These are phyloP conservation scores for Acorus calamus DNA, from an alignment of 106 monocot genomes.

Conservation along the genomic window DNA sequence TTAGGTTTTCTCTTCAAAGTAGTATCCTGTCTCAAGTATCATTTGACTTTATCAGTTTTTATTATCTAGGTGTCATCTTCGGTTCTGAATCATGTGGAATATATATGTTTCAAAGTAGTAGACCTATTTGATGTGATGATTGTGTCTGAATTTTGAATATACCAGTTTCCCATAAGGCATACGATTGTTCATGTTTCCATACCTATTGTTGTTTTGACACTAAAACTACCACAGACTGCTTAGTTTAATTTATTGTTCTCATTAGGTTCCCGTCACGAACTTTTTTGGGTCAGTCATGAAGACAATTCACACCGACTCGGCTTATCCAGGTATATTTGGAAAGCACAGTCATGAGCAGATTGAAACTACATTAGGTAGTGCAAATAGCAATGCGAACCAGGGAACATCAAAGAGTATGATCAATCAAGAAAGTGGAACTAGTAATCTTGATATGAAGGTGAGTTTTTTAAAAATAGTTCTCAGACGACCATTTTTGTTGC, in stretches of 20 bases:
- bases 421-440: constrained; percentile 1
- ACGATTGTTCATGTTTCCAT: neutral
- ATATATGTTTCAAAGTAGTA: too few species aligned
- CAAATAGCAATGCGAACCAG: neutral
- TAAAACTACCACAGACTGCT: neutral
- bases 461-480: neutral
- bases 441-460: constrained; percentile 21
- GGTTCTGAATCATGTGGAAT: too few species aligned
- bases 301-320: constrained; percentile 63
- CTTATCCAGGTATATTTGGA: constrained; percentile 24
- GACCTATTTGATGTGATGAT: too few species aligned
- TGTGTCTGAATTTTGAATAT: too few species aligned
- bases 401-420: too few species aligned
- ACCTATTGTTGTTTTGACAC: neutral
- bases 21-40: too few species aligned
- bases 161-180: neutral
- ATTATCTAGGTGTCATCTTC: too few species aligned
- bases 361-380: constrained; percentile 15
- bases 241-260: neutral
- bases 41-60: too few species aligned
- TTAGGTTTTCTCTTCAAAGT: too few species aligned
- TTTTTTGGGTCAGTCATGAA: constrained; percentile 99
- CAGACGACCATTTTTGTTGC: too few species aligned
- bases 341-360: neutral
- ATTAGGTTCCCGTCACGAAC: constrained; percentile 82